Base-by-base conservation (phyloP, 768 basidiomycete genomes). In the Scleroderma citrinum region DNA sequence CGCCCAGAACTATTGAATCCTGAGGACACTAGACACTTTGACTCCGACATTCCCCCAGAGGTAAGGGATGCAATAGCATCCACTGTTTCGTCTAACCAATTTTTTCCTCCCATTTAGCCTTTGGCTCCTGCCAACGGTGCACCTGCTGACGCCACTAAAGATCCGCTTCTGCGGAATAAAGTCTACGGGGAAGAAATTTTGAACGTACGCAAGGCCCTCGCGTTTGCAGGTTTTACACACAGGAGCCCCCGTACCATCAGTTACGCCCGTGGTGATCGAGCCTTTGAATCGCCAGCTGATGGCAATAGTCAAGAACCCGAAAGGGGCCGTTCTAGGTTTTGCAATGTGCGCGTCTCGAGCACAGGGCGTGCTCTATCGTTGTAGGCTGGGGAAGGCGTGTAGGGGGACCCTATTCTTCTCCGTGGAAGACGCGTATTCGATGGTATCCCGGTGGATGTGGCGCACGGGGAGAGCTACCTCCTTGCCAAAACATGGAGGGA, bases 1-100 rank as follows among this genome's bases (percentile, higher is more conserved):
- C 82, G 80, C 51, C 96, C 95, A 26, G 83, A 92, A 54, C 78
- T 99, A 50, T 71, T 64, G 26, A 73, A 81, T 55, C 85, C 88
- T 23, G 89, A 86, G 59, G 93, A 98, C 66, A 97, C 95, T 14
- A 77, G 82, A 52, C 94, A 99, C 68, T 97, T 99, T 56, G 94
- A 98, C 67, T 82, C 86, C 46, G 92, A 95, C 66, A 97, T 96
- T 59, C 90, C 90, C 19, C 72, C 87, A 32, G 90, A 94, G 82
- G 92, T 92, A 69, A 26, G 62, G 73, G 48, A 12, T 57, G 51
- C 44, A 69, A 52, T 54, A 54, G 32, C 48, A 35, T 50, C 49
- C 52, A 54, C 44, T 54, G 47, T 55, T 54, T 51, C 56, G 37
- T 59, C 58, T 60, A 51, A 52, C 65, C 59, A 60, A 62, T 62